Evolutionary conservation across 2,329 filamentous ascomycete species (phyloP).

Genomic region (Phaeosphaeriaceae sp.): DNA sequence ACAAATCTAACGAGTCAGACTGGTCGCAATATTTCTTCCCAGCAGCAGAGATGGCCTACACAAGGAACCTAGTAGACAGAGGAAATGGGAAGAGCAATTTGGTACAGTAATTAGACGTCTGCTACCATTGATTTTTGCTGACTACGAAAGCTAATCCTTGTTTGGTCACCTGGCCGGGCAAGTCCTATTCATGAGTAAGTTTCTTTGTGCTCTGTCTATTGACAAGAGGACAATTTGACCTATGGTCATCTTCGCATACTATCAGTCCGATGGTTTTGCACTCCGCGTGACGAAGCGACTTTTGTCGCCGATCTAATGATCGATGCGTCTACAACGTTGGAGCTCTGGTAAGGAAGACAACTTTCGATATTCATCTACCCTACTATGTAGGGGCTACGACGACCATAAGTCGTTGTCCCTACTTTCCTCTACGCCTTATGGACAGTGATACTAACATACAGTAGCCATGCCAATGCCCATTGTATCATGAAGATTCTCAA

Average conservation of each 20-base stretch:
- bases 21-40: slow-evolving; percentile 79
- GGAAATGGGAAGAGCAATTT: slow-evolving; percentile 83
- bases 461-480: slow-evolving; percentile 71
- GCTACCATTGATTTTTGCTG: slow-evolving; percentile 3
- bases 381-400: not conserved
- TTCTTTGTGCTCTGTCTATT: slow-evolving; percentile 13
- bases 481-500: slow-evolving; percentile 90
- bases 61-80: slow-evolving; percentile 86
- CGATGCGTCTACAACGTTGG: slow-evolving; percentile 36
- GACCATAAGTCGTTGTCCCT: not conserved
- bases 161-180: slow-evolving; percentile 84
- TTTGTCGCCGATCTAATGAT: slow-evolving; percentile 34
- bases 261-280: slow-evolving; percentile 12
- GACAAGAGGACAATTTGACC: slow-evolving; percentile 18
- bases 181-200: slow-evolving; percentile 80
- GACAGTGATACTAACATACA: slow-evolving; percentile 5
- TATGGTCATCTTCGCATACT: not conserved
- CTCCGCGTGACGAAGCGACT: slow-evolving; percentile 39
- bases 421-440: not conserved
- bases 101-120: slow-evolving; percentile 54
- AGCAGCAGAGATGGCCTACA: slow-evolving; percentile 76
- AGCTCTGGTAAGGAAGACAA: slow-evolving; percentile 33
- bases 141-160: slow-evolving; percentile 72
- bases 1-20: slow-evolving; percentile 70
- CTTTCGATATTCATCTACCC: slow-evolving; percentile 2